Evolutionary conservation across 257 asterid species (phyloP).

Genomic region (Anisodus tanguticus): DNA sequence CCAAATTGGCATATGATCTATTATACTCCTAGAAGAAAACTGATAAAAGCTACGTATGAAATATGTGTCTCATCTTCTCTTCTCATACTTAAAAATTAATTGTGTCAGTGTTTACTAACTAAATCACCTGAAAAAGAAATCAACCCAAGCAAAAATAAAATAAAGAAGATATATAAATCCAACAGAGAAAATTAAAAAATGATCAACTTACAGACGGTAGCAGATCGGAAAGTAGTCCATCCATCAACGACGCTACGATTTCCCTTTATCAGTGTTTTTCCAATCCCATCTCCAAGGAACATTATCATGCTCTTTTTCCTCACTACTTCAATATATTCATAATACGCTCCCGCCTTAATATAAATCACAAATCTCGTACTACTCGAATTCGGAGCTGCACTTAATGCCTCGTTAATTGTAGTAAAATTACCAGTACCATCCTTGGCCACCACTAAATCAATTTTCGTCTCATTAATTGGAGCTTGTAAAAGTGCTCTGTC

Average conservation of each 20-base stretch:
- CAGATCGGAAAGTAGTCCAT: conserved; percentile 95
- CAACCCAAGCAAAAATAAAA: background rate
- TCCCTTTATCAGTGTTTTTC: conserved; percentile 82
- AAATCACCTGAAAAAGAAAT: background rate
- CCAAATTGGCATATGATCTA: background rate
- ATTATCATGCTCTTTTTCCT: conserved; percentile 57
- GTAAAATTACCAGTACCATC: conserved; percentile 88
- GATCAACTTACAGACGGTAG: conserved; percentile 75
- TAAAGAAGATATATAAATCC: background rate
- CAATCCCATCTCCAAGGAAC: conserved; percentile 94
- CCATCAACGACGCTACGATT: conserved; percentile 85
- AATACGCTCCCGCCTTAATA: conserved; percentile 87
- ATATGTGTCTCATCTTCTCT: background rate
- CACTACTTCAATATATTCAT: conserved; percentile 70
- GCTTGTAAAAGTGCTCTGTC: conserved; percentile 72
- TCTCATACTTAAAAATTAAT: background rate
- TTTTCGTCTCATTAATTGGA: conserved; percentile 43
- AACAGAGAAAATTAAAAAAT: background rate
- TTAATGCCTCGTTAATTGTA: conserved; percentile 66
- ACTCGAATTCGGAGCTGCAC: conserved; percentile 80
- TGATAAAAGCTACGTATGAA: background rate
- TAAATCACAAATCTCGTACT: conserved; percentile 72
- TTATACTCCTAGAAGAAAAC: background rate
- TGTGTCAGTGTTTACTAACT: background rate
- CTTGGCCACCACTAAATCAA: conserved; percentile 64